Percentiles rank a stretch among this genome's conserved stretches.
Conservation (phyloP, 106 monocot species). For the Narthecium ossifragum region DNA sequence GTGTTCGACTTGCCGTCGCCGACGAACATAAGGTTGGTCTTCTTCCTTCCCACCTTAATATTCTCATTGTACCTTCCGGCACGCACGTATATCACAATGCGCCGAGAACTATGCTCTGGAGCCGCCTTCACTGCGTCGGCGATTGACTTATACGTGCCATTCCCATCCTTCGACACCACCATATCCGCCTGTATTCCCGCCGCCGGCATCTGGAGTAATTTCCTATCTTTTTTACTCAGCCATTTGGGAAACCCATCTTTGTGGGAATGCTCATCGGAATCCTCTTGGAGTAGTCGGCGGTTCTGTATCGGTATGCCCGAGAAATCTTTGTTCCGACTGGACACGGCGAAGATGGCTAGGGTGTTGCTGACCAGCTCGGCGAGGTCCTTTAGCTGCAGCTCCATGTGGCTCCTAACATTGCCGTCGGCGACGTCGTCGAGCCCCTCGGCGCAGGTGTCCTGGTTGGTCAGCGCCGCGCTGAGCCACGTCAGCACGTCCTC, state of each 20-base stretch:
- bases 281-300: constrained; percentile 16
- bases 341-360: constrained; percentile 69
- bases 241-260: constrained; percentile 46
- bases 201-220: constrained; percentile 53
- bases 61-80: constrained; percentile 81
- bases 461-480: constrained; percentile 83
- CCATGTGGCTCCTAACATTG: constrained; percentile 54
- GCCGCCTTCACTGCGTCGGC: constrained; percentile 65
- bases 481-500: constrained; percentile 94
- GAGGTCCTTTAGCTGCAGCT: constrained; percentile 40
- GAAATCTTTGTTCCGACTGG: constrained; percentile 47
- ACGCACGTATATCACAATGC: constrained; percentile 76
- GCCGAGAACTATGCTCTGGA: constrained; percentile 54
- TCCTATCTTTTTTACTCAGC: constrained; percentile 45
- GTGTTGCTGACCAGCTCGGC: constrained; percentile 66
- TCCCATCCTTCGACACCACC: constrained; percentile 72
- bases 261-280: neutral
- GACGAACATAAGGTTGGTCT: constrained; percentile 63
- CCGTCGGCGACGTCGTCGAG: constrained; percentile 32
- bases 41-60: constrained; percentile 52
- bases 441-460: constrained; percentile 86
- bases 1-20: constrained; percentile 53
- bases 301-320: constrained; percentile 74
- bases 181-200: constrained; percentile 45
- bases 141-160: constrained; percentile 63